phyloP scores from a whole-genome alignment of 177 flowering plant genomes.

The Telopea speciosissima region DNA sequence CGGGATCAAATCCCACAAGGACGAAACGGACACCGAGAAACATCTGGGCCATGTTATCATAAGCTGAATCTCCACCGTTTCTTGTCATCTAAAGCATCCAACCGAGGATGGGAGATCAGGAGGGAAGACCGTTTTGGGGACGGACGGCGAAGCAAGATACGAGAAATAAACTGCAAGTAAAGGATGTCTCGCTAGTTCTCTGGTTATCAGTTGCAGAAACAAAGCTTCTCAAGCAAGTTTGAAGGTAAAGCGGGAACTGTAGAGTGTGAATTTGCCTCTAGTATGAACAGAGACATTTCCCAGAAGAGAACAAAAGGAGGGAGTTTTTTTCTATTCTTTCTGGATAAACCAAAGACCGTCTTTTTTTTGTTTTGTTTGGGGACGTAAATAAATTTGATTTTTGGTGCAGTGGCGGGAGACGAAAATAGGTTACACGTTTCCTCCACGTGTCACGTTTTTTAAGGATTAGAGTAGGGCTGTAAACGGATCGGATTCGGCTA shows the following conservation, averaged over 20 bases:
- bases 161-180: background rate
- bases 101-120: too few relatives aligned
- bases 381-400: slow-evolving; percentile 9
- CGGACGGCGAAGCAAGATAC: background rate
- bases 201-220: background rate
- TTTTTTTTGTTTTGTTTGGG: too few relatives aligned
- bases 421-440: background rate
- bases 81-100: slow-evolving; percentile 2
- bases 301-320: slow-evolving; percentile 3
- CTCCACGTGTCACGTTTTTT: background rate
- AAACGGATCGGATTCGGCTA: too few relatives aligned
- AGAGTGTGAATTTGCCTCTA: too few relatives aligned
- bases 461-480: too few relatives aligned
- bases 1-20: slow-evolving; percentile 61
- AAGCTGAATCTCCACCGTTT: slow-evolving; percentile 1
- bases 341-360: too few relatives aligned
- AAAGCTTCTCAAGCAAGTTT: background rate
- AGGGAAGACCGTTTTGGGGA: too few relatives aligned
- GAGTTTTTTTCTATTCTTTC: background rate
- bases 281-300: too few relatives aligned
- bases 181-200: too few relatives aligned
- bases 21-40: slow-evolving; percentile 63
- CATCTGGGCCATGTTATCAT: slow-evolving; percentile 17
- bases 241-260: background rate
- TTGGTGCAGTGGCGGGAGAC: slow-evolving; percentile 44